Evolutionary conservation across 1,139 yeast genomes (phyloP).

Genomic region (Taphrina confusa): DNA sequence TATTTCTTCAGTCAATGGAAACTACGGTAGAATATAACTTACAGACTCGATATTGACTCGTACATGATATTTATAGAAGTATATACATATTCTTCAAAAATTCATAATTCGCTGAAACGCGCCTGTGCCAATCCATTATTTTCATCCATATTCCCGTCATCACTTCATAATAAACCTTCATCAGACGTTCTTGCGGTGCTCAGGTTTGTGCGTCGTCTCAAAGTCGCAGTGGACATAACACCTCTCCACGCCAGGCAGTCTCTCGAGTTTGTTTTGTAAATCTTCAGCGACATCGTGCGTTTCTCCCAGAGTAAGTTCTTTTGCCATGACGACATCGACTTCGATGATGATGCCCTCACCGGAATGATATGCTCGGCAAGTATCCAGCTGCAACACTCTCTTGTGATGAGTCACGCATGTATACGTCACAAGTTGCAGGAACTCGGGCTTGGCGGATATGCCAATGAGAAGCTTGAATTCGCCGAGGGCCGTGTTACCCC

Average conservation of each 20-base stretch:
- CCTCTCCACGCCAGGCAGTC: slow-evolving; percentile 40
- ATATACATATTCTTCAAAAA: too few relatives aligned
- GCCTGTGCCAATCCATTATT: too few relatives aligned
- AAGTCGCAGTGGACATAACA: slow-evolving; percentile 40
- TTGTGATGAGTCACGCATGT: slow-evolving; percentile 39
- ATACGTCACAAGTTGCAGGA: slow-evolving; percentile 40
- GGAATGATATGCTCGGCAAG: slow-evolving; percentile 39
- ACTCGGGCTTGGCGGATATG: slow-evolving; percentile 37
- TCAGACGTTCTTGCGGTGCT: slow-evolving; percentile 31
- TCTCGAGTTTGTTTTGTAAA: slow-evolving; percentile 39
- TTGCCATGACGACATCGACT: slow-evolving; percentile 40
- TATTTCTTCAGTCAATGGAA: too few relatives aligned
- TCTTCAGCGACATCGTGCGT: slow-evolving; percentile 40
- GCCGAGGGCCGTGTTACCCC: slow-evolving; percentile 38
- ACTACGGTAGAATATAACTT: too few relatives aligned
- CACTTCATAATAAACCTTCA: neutral
- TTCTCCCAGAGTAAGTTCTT: slow-evolving; percentile 29
- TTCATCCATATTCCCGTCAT: neutral
- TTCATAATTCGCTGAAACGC: too few relatives aligned
- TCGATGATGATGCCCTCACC: slow-evolving; percentile 40
- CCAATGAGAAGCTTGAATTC: slow-evolving; percentile 40
- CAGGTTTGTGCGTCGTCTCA: slow-evolving; percentile 39
- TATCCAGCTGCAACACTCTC: slow-evolving; percentile 36
- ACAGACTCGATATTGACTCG: too few relatives aligned
- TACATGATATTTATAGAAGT: too few relatives aligned